Evolutionary conservation across 768 basidiomycete species (phyloP).

Genomic region (Hypholoma fasciculare): DNA sequence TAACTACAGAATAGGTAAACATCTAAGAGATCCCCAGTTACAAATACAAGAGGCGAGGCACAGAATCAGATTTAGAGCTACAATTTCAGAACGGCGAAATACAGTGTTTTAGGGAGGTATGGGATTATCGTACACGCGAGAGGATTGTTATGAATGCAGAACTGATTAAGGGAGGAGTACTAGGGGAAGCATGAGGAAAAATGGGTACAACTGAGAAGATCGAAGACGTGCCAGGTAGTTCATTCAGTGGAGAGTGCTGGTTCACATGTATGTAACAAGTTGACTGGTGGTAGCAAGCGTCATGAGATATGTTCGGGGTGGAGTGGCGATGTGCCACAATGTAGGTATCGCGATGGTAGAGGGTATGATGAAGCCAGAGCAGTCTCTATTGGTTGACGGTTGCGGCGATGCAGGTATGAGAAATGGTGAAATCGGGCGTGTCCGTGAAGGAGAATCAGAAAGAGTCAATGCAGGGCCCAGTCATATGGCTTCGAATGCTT

Average conservation of each 20-base stretch:
- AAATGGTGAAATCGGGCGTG: constrained; percentile 6
- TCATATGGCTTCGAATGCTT: constrained; percentile 42
- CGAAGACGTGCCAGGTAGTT: not conserved
- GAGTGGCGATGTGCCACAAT: not conserved
- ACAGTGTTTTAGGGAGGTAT: not conserved
- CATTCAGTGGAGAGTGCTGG: not conserved
- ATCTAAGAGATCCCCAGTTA: not conserved
- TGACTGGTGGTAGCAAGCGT: not conserved
- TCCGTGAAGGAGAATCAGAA: constrained; percentile 7
- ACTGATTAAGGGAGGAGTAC: not conserved
- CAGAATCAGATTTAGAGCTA: not conserved
- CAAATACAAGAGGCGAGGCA: not conserved
- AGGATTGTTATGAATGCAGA: not conserved
- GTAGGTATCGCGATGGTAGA: not conserved
- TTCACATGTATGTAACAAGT: not conserved
- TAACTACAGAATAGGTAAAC: not conserved
- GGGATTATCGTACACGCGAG: too few relatives aligned
- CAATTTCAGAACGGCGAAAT: not conserved
- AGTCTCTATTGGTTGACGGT: constrained; percentile 2
- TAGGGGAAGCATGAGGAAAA: not conserved
- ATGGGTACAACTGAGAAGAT: not conserved
- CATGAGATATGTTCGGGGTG: not conserved
- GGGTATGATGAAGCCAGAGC: not conserved
- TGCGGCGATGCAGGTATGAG: constrained; percentile 2
- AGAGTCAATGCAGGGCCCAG: constrained; percentile 4